These are phyloP conservation scores for Phytophthora boehmeriae DNA, from an alignment of 352 stramenopile genomes.

Conservation along the genomic window DNA sequence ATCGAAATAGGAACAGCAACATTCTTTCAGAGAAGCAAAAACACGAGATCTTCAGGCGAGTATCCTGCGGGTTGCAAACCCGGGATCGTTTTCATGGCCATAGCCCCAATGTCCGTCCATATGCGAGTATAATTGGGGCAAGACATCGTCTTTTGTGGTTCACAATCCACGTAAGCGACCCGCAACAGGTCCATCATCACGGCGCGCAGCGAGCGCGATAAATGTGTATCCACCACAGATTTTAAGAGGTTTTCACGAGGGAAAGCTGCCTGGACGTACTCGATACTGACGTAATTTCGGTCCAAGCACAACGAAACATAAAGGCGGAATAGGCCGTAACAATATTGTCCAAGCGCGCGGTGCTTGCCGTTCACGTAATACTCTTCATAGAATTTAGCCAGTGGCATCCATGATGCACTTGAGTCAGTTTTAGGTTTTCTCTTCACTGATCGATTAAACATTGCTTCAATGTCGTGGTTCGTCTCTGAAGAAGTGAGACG, in stretches of 20 bases:
- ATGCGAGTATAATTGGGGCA: constrained; percentile 75
- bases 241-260: constrained; percentile 56
- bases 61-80: constrained; percentile 38
- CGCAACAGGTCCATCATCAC: constrained; percentile 72
- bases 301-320: constrained; percentile 76
- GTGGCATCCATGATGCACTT: constrained; percentile 45
- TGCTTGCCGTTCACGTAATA: constrained; percentile 61
- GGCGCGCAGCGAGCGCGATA: constrained; percentile 64
- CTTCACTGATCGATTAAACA: constrained; percentile 34
- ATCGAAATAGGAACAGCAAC: constrained; percentile 53
- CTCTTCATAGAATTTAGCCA: constrained; percentile 64
- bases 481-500: constrained; percentile 16
- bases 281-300: constrained; percentile 79
- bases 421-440: constrained; percentile 5
- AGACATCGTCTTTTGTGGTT: constrained; percentile 61
- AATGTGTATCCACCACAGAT: constrained; percentile 46
- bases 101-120: constrained; percentile 59
- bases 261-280: constrained; percentile 70
- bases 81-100: constrained; percentile 33
- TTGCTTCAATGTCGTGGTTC: constrained; percentile 42
- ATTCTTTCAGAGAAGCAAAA: constrained; percentile 58
- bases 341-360: constrained; percentile 63
- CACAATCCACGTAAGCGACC: constrained; percentile 72
- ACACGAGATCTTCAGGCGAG: constrained; percentile 44
- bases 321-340: constrained; percentile 70